Percentiles rank a stretch among this genome's conserved stretches.
Evolutionary conservation across 306 rosid genomes (phyloP).

Genomic region (Acacia confusa): DNA sequence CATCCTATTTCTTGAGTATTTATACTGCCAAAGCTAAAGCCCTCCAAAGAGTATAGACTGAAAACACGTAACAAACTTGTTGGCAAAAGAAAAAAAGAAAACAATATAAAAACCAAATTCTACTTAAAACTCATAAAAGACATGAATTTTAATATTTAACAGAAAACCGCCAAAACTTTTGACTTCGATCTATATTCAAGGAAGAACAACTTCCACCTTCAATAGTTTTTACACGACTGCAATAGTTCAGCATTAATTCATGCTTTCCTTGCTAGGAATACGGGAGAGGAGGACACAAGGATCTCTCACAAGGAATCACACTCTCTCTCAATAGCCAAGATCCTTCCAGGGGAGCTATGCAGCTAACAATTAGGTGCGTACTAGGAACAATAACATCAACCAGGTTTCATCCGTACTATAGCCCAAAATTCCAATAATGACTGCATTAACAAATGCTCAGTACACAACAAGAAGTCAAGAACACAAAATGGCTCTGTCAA

Average conservation of each 20-base stretch:
- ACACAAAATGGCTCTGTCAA: neutral
- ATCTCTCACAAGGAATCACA: neutral
- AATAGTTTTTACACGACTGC: neutral
- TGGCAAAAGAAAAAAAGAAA: neutral
- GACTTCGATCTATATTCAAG: neutral
- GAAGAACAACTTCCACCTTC: neutral
- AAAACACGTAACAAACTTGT: neutral
- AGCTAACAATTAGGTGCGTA: neutral
- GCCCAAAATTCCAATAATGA: neutral
- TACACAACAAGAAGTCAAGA: neutral
- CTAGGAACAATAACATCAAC: neutral
- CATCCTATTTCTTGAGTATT: neutral
- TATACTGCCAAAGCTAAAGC: neutral
- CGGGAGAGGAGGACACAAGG: neutral
- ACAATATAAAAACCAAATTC: neutral
- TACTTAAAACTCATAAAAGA: neutral
- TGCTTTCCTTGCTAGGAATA: neutral
- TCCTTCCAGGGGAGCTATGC: neutral
- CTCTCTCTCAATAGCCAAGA: neutral
- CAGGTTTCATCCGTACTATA: neutral
- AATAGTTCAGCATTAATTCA: neutral
- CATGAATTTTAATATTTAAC: neutral
- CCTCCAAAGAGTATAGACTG: neutral
- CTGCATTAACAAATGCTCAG: neutral
- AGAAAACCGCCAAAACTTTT: neutral